A percentile compares a stretch with the other conserved stretches of the same genome.
Conservation (phyloP, 768 basidiomycete genomes). For the Pisolithus tinctorius region DNA sequence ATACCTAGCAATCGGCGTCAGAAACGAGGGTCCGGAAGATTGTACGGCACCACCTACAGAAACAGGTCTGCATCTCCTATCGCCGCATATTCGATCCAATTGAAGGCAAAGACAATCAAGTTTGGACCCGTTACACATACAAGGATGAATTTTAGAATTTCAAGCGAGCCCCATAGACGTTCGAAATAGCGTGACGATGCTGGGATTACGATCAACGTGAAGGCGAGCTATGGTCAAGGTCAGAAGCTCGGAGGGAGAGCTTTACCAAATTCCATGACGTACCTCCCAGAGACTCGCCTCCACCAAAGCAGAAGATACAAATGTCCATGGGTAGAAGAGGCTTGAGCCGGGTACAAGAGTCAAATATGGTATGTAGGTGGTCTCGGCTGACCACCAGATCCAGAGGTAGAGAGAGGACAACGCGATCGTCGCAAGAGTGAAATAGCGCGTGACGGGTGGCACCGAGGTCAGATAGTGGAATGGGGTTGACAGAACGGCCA, state of each 20-base stretch:
- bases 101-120: constrained; percentile 80
- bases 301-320: constrained; percentile 83
- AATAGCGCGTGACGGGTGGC: constrained; percentile 73
- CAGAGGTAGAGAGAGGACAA: constrained; percentile 57
- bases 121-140: constrained; percentile 78
- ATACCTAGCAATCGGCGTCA: constrained; percentile 45
- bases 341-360: constrained; percentile 76
- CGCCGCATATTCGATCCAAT: constrained; percentile 78
- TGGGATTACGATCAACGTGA: constrained; percentile 72
- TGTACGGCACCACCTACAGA: constrained; percentile 47
- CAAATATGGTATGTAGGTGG: constrained; percentile 54
- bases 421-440: constrained; percentile 55
- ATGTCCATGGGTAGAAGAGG: constrained; percentile 87
- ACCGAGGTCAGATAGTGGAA: constrained; percentile 61
- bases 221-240: constrained; percentile 50
- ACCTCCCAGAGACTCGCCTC: constrained; percentile 85
- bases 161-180: constrained; percentile 85
- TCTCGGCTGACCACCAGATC: constrained; percentile 48
- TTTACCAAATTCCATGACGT: constrained; percentile 23
- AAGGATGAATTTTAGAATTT: constrained; percentile 79
- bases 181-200: constrained; percentile 87
- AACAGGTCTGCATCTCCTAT: constrained; percentile 68
- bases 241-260: constrained; percentile 1
- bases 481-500: constrained; percentile 76
- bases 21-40: constrained; percentile 5